Base-by-base conservation (phyloP, 2,329 filamentous ascomycete genomes). In the Rhinocladiella similis region DNA sequence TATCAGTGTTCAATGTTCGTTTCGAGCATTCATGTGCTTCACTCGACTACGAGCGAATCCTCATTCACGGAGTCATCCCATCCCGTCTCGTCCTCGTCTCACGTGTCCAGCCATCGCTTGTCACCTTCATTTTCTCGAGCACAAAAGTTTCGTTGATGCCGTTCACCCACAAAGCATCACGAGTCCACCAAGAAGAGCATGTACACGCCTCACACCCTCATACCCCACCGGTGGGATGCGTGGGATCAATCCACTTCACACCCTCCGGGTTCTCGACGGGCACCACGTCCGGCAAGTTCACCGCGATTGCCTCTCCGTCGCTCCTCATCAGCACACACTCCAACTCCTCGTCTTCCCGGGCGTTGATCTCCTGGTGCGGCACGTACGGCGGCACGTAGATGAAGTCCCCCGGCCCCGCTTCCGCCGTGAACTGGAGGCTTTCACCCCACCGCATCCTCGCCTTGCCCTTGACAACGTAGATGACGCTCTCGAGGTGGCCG, bases 281-380 rank as follows among this genome's bases (percentile, higher is more conserved):
- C 56, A 74, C 72, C 14, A 78, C 54, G 62, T 76, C 72, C n/a
- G 63, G 63, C 50, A 77, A 54, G 57, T 77, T 77, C 46, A 77
- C 69, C 6, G 74, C 75, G n/a, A 77, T 68, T 13, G 75, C 74
- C 63, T 77, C 73, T 41, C 69, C 69, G 63, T 76, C 74, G 50
- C 72, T 75, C 47, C 75, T 65, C 66, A 76, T 71, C 38, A 76
- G 67, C 29, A 73, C 73, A 67, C 75, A 77, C 56, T 76, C 74
- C 59, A 77, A 60, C 46, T 68, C 72, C 66, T 76, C 73, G 54
- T 75, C 68, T 51, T 69, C 69, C 33, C 63, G 65, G 3, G 74
- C 74, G 61, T 77, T 77, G 63, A 77, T 77, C 68, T 77, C 74
- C 65, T 78, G 75, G 64, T 78, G 75, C 38, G 75, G 74, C 41